Base-by-base conservation (phyloP, 495 filamentous ascomycete genomes). In the Annulohypoxylon bovei region DNA sequence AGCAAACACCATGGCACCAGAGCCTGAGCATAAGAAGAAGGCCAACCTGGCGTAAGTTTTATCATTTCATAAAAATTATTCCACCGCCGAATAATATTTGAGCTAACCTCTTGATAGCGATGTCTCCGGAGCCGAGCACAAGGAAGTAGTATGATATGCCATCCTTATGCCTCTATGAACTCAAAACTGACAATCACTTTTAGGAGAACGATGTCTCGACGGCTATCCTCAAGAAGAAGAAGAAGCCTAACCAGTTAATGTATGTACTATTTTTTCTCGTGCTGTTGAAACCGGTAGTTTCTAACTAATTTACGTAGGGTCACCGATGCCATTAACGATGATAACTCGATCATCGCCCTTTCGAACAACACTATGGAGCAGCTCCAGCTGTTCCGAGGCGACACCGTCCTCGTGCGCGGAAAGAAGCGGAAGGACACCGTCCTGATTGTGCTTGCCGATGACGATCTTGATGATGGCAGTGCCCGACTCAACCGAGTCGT, bases 381-480 rank as follows among this genome's bases (percentile, higher is more conserved):
- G 46, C 89, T 99, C 53, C 93, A 97, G 81, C 91, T 99, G 49
- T 99, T 99, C 90, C 92, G 95, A 74, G 95, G 95, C 70, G 95
- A 99, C 80, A 99, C 95, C 63, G 95, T 99, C 28, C 84, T 98
- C 46, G 96, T 98, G 22, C 96, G 96, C 83, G 95, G 95, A 79
- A 99, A 99, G 91, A 99, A 98, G 92, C 89, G 95, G 80, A 98
- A 97, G 86, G 96, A 99, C 76, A 99, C 95, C 1, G 96, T 98
- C 65, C 83, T 99, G 75, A 98, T 99, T 77, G 95, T 99, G 61
- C 85, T 99, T 54, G 94, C 94, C 68, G 95, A 99, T 79, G 96
- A 99, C 77, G 95, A 99, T 55, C 90, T 99, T 42, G 95, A 99
- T 84, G 95, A 99, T 77, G 95, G 96, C 62, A 95, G 89, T 75